Base-by-base conservation (phyloP, 73 alveolate species). In the Paramecium octaurelia region DNA sequence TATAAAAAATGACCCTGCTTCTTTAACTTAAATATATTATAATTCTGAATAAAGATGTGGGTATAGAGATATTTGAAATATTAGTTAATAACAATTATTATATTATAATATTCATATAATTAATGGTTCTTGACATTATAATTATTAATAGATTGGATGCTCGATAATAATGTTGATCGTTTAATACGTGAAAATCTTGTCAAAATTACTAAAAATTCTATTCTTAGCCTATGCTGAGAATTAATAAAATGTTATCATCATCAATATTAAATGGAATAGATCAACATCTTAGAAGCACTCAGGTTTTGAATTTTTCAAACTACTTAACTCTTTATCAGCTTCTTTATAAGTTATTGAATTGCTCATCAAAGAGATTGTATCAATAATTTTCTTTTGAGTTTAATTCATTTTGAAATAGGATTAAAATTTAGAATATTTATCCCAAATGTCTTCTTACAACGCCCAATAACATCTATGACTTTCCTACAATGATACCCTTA, bases 381-480 rank as follows among this genome's bases (percentile, higher is more conserved):
- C 91, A 23, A 80, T 27, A 4, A 80, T 42, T 48, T 80, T 80
- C 48, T 80, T 80, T 21, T 80, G 14, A 2, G 46, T 27, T 42
- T 23, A 24, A 46, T 21, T 42, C 27, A 80, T 21, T 24, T 80
- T 80, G n/a, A 80, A 80, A 23, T 34, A 80, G 9, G 48, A 31
- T 46, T 44, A 43, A 24, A 80, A 42, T 80, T 42, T 44, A 1
- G 46, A 48, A 80, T 42, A 80, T 46, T 80, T 80, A 48, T 80
- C 91, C 91, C 91, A 80, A 48, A 43, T 27, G 16, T 80, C 91
- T 23, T 80, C 91, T 46, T 80, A n/a, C 8, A 80, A 80, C 14
- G 91, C 76, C 91, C 91, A 80, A 80, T 80, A 80, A 43, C 91
- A 44, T 44, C 75, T 80, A 80, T 80, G 91, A 23, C 76, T 44